Percentiles rank a stretch among this genome's conserved stretches.
Evolutionary conservation across 2,329 filamentous ascomycete genomes (phyloP).

Genomic region (Basipetospora chlamydospora): DNA sequence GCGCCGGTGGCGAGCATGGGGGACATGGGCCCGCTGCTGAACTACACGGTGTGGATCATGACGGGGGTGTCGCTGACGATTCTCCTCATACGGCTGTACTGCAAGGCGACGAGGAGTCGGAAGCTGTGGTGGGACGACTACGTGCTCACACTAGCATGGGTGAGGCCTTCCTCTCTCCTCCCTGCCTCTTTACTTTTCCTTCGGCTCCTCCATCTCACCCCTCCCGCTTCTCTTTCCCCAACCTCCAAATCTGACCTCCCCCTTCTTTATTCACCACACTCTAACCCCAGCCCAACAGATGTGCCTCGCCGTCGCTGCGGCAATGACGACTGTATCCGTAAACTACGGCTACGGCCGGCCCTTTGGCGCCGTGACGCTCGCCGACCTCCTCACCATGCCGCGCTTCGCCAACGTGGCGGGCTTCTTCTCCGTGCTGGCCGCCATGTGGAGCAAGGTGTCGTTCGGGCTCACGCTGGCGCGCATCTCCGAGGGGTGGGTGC

Average conservation of each 20-base stretch:
- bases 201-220: no score
- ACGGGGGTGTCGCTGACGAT: constrained; percentile 2
- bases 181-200: neutral
- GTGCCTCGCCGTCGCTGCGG: constrained; percentile 1
- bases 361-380: constrained; percentile 11
- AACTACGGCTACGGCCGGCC: constrained; percentile 13
- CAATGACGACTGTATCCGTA: constrained; percentile 6
- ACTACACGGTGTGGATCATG: constrained; percentile 6
- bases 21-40: constrained; percentile 2
- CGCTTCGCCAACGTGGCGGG: constrained; percentile 15
- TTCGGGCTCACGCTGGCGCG: constrained; percentile 22
- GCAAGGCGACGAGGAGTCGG: constrained; percentile 9
- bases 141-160: constrained; percentile 11
- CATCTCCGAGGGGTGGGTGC: constrained; percentile 13
- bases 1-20: neutral
- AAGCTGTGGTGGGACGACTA: constrained; percentile 13
- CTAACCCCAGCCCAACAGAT: constrained; percentile 4
- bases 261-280: neutral
- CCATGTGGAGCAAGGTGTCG: constrained; percentile 22
- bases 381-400: constrained; percentile 14
- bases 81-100: constrained; percentile 12
- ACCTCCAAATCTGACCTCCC: neutral
- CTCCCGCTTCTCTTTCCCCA: neutral
- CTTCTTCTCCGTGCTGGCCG: constrained; percentile 18
- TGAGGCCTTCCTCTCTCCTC: neutral